Conservation (phyloP, 805 yeast species). For the Metschnikowia sp. region DNA sequence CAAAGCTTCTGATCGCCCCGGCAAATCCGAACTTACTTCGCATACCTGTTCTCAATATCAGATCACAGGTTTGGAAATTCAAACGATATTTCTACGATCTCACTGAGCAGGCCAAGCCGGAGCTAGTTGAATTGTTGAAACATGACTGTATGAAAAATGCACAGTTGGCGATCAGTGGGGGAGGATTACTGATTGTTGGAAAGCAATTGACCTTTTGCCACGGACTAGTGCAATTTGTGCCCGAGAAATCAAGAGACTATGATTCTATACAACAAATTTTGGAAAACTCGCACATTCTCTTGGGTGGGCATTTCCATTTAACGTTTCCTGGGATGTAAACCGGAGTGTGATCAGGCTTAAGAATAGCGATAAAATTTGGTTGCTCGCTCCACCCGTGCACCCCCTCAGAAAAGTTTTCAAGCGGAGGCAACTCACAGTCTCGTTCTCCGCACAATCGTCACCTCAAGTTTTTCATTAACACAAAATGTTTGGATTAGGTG, state of each 20-base stretch:
- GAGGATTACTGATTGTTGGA: slow-evolving; percentile 31
- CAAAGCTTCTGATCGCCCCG: slow-evolving; percentile 27
- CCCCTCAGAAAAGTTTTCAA: slow-evolving; percentile 5
- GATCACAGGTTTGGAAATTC: slow-evolving; percentile 42
- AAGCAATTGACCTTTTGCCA: slow-evolving; percentile 36
- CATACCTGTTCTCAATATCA: slow-evolving; percentile 34
- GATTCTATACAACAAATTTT: slow-evolving; percentile 18
- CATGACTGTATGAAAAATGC: slow-evolving; percentile 24
- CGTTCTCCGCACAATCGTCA: not conserved
- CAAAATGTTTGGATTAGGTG: slow-evolving; percentile 69
- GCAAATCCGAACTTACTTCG: slow-evolving; percentile 29
- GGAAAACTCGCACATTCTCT: slow-evolving; percentile 22
- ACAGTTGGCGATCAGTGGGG: slow-evolving; percentile 29
- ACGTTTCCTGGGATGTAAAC: slow-evolving; percentile 35
- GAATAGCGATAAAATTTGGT: not conserved
- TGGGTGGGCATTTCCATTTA: slow-evolving; percentile 36
- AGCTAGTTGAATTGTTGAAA: slow-evolving; percentile 22
- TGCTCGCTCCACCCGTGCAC: slow-evolving; percentile 10
- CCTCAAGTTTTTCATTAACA: not conserved
- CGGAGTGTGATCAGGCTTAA: not conserved
- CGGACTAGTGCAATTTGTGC: slow-evolving; percentile 31
- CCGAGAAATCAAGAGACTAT: slow-evolving; percentile 29
- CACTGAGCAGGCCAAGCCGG: slow-evolving; percentile 19
- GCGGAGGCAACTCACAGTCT: not conserved
- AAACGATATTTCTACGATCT: slow-evolving; percentile 31